These are phyloP conservation scores for Stachybotrys elegans DNA, from an alignment of 2,329 filamentous ascomycete species.

Conservation along the genomic window DNA sequence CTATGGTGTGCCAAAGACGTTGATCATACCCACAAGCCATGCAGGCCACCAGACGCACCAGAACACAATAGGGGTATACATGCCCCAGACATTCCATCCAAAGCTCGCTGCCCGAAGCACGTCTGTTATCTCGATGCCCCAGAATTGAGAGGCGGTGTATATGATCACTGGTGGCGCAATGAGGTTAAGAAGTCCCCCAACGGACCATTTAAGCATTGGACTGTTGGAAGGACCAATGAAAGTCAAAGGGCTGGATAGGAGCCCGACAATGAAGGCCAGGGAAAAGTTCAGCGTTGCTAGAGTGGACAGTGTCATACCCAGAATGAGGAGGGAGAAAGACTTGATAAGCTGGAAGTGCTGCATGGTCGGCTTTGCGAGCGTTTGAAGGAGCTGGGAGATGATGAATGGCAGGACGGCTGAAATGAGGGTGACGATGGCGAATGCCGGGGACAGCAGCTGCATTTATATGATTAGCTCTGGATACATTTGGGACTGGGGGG, in stretches of 20 bases:
- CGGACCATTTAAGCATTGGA: slow-evolving; percentile 33
- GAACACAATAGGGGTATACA: slow-evolving; percentile 85
- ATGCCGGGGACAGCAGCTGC: slow-evolving; percentile 56
- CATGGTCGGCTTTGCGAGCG: slow-evolving; percentile 45
- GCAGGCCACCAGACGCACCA: slow-evolving; percentile 96
- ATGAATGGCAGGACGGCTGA: slow-evolving; percentile 53
- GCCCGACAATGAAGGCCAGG: slow-evolving; percentile 76
- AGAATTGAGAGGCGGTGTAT: slow-evolving; percentile 39
- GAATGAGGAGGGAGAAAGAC: slow-evolving; percentile 84
- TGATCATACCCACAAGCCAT: slow-evolving; percentile 65
- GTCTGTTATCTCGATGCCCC: slow-evolving; percentile 39
- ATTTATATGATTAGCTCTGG: slow-evolving; percentile 3
- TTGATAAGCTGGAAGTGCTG: slow-evolving; percentile 78
- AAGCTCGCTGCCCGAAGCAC: slow-evolving; percentile 72
- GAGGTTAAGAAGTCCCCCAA: slow-evolving; percentile 49
- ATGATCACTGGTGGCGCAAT: slow-evolving; percentile 58
- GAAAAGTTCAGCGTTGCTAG: slow-evolving; percentile 96
- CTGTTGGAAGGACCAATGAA: slow-evolving; percentile 55
- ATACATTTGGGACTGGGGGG: not conserved
- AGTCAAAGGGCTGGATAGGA: slow-evolving; percentile 73
- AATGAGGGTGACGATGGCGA: slow-evolving; percentile 49
- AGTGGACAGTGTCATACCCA: slow-evolving; percentile 87
- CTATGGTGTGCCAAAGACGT: slow-evolving; percentile 41
- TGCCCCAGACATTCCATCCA: slow-evolving; percentile 83
- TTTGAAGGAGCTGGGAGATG: slow-evolving; percentile 50